Percentiles rank a stretch among this genome's conserved stretches.
Evolutionary conservation across 305 asterid species (phyloP).

Genomic region (Fraxinus baroniana): DNA sequence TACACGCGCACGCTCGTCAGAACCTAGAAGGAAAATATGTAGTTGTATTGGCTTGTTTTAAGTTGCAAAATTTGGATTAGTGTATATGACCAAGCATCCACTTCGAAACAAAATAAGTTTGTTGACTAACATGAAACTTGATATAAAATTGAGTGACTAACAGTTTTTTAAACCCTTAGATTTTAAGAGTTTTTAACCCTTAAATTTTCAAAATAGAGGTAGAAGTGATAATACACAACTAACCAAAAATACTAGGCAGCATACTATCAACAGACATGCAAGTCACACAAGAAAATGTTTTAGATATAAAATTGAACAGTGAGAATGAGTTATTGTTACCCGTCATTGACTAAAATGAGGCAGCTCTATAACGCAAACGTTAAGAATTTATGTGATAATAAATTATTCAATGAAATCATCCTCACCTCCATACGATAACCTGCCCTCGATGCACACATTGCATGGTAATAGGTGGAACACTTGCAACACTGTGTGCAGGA

Average conservation of each 20-base stretch:
- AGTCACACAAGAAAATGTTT: not conserved
- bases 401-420: too few species aligned
- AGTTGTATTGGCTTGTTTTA: not conserved
- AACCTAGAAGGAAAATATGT: not conserved
- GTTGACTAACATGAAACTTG: not conserved
- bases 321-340: not conserved
- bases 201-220: not conserved
- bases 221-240: constrained; percentile 4
- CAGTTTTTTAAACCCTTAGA: not conserved
- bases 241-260: not conserved
- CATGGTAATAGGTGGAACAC: constrained; percentile 95
- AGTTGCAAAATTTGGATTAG: not conserved
- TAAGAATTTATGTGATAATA: constrained; percentile 10
- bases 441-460: constrained; percentile 94
- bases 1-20: not conserved
- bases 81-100: not conserved
- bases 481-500: constrained; percentile 95
- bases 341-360: not conserved
- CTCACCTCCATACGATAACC: constrained; percentile 98
- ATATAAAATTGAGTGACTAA: not conserved
- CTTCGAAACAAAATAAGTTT: not conserved
- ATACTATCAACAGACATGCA: not conserved
- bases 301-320: not conserved
- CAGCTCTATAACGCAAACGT: not conserved
- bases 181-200: not conserved